These are phyloP conservation scores for Kluyveromyces starmeri DNA, from an alignment of 805 yeast genomes.

Conservation along the genomic window DNA sequence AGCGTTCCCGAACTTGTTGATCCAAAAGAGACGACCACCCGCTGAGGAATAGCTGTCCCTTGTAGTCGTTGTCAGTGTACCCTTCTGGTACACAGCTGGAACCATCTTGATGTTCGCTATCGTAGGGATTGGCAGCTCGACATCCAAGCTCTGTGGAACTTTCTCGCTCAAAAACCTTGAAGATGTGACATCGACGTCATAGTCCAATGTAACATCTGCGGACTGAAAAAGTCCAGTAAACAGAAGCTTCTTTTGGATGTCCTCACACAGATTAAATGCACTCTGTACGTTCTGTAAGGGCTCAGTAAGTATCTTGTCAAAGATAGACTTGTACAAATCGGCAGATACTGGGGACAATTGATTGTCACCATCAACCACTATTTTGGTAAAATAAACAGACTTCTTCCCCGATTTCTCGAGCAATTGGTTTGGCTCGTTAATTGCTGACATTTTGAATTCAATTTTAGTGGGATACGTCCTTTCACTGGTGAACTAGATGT, in stretches of 20 bases:
- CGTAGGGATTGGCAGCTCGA: constrained; percentile 37
- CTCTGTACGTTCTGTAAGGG: constrained; percentile 36
- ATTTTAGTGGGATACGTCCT: too few species aligned
- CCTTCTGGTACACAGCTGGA: constrained; percentile 26
- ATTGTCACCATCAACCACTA: constrained; percentile 16
- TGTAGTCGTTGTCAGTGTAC: constrained; percentile 29
- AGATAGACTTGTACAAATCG: constrained; percentile 38
- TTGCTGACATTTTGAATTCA: not conserved
- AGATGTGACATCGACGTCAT: constrained; percentile 23
- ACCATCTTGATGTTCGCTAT: constrained; percentile 36
- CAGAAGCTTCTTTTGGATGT: constrained; percentile 30
- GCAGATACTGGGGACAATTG: constrained; percentile 29
- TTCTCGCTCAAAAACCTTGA: constrained; percentile 7
- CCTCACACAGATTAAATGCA: constrained; percentile 28
- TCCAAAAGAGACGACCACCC: constrained; percentile 30
- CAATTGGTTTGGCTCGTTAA: not conserved
- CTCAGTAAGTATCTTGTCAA: constrained; percentile 35
- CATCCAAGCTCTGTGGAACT: constrained; percentile 26
- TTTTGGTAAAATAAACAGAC: constrained; percentile 16
- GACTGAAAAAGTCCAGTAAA: constrained; percentile 39
- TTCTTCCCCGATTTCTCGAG: constrained; percentile 10
- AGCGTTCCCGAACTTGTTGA: constrained; percentile 51
- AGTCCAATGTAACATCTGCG: constrained; percentile 34
- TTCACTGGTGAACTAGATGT: too few species aligned
- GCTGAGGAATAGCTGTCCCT: constrained; percentile 29